Evolutionary conservation across 768 basidiomycete species (phyloP).

Genomic region (Xerocomellus intermedius): DNA sequence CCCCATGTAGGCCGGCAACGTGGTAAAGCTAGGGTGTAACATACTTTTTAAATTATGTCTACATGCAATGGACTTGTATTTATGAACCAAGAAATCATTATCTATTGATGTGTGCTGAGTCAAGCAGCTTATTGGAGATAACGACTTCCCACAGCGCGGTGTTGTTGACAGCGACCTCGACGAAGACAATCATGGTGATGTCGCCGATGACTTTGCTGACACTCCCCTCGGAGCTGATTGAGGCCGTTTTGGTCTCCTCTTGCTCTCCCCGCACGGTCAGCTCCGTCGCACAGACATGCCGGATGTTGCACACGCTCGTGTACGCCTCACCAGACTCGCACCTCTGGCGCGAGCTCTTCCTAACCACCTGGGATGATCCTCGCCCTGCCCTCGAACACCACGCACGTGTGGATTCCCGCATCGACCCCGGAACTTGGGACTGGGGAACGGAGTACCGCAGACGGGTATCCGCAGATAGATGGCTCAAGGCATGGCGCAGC

Average conservation of each 20-base stretch:
- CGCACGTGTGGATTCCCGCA: constrained; percentile 24
- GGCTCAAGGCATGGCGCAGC: constrained; percentile 26
- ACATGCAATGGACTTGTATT: too few species aligned
- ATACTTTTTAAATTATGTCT: too few species aligned
- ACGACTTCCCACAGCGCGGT: constrained; percentile 4
- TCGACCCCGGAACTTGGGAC: constrained; percentile 17
- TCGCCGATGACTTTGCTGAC: constrained; percentile 3
- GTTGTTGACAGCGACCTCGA: not conserved
- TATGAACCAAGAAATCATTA: too few species aligned
- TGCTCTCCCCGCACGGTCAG: constrained; percentile 34
- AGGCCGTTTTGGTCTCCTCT: constrained; percentile 34
- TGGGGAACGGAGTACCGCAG: constrained; percentile 26
- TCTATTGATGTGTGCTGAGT: not conserved
- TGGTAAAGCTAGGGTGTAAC: constrained; percentile 1
- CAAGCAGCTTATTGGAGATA: not conserved
- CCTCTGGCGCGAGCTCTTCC: constrained; percentile 50
- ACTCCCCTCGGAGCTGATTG: constrained; percentile 43
- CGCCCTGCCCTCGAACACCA: constrained; percentile 32
- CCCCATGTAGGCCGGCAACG: constrained; percentile 3
- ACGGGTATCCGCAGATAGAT: constrained; percentile 22
- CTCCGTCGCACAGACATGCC: constrained; percentile 38
- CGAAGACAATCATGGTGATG: not conserved
- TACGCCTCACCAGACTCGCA: constrained; percentile 35
- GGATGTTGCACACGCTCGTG: constrained; percentile 35
- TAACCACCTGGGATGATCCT: constrained; percentile 51